Evolutionary conservation across 306 rosid species (phyloP).

Genomic region (Prunus mume): DNA sequence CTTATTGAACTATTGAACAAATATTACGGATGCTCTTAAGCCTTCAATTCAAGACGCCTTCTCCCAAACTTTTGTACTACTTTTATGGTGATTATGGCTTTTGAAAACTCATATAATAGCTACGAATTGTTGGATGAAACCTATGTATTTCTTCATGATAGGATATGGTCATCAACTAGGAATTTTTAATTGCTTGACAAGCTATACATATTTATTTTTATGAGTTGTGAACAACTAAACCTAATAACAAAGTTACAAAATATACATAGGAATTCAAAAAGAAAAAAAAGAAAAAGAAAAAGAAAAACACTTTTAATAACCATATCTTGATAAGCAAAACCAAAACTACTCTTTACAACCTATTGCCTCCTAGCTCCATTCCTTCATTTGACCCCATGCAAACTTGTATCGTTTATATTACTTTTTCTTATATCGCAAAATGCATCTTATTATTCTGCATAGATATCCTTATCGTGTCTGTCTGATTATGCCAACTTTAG

Average conservation of each 20-base stretch:
- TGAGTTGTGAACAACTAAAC: too few relatives aligned
- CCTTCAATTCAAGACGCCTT: neutral
- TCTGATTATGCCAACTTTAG: conserved; percentile 15
- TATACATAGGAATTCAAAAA: neutral
- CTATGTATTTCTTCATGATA: neutral
- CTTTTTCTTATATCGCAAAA: conserved; percentile 11
- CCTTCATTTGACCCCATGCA: conserved; percentile 26
- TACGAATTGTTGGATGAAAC: neutral
- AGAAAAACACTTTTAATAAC: conserved; percentile 31
- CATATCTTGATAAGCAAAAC: conserved; percentile 27
- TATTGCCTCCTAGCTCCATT: conserved; percentile 35
- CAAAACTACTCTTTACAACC: conserved; percentile 17
- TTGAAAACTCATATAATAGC: neutral
- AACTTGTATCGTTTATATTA: conserved; percentile 16
- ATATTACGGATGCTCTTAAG: too few relatives aligned
- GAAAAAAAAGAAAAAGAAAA: too few relatives aligned
- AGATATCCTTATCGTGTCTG: neutral
- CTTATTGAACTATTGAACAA: too few relatives aligned
- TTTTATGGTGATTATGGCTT: neutral
- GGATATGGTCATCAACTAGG: too few relatives aligned
- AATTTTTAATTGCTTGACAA: too few relatives aligned
- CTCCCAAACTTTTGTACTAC: neutral
- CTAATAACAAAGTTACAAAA: neutral
- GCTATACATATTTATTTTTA: too few relatives aligned
- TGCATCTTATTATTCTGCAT: conserved; percentile 3